These are phyloP conservation scores for Lasiosphaeria miniovina DNA, from an alignment of 495 filamentous ascomycete species.

Conservation along the genomic window DNA sequence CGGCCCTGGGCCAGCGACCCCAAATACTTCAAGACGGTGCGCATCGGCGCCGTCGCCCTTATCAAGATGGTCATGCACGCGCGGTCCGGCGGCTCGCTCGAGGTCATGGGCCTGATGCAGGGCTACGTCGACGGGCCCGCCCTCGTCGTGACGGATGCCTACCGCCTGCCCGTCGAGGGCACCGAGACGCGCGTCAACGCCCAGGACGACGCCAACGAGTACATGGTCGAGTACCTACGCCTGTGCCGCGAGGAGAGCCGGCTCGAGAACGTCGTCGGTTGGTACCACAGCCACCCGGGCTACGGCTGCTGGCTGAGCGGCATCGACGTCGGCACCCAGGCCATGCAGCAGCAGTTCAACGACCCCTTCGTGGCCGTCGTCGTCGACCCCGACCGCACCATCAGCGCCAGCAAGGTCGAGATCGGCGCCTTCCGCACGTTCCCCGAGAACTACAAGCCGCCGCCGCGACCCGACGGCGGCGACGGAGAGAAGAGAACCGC, in stretches of 20 bases:
- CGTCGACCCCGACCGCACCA: constrained; percentile 94
- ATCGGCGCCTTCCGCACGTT: constrained; percentile 96
- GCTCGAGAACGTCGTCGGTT: constrained; percentile 89
- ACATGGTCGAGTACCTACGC: constrained; percentile 82
- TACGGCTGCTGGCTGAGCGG: constrained; percentile 98
- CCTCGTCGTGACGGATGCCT: constrained; percentile 91
- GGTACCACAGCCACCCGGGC: constrained; percentile 97
- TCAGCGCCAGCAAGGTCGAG: constrained; percentile 91
- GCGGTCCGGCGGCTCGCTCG: constrained; percentile 82
- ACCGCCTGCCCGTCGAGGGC: constrained; percentile 92
- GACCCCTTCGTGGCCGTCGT: constrained; percentile 96
- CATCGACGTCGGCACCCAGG: constrained; percentile 89
- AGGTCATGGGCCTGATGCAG: constrained; percentile 99
- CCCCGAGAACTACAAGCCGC: constrained; percentile 66
- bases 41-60: constrained; percentile 89
- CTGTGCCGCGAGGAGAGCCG: constrained; percentile 72
- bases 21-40: constrained; percentile 87
- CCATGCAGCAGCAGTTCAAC: constrained; percentile 72
- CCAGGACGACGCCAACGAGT: constrained; percentile 91
- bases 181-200: constrained; percentile 98
- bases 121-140: constrained; percentile 81
- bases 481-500: constrained; percentile 26
- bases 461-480: constrained; percentile 23
- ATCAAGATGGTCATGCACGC: constrained; percentile 99
- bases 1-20: constrained; percentile 81